A percentile compares a stretch with the other conserved stretches of the same genome.
Evolutionary conservation across 441 rosid genomes (phyloP).

Genomic region (Croton setiger): DNA sequence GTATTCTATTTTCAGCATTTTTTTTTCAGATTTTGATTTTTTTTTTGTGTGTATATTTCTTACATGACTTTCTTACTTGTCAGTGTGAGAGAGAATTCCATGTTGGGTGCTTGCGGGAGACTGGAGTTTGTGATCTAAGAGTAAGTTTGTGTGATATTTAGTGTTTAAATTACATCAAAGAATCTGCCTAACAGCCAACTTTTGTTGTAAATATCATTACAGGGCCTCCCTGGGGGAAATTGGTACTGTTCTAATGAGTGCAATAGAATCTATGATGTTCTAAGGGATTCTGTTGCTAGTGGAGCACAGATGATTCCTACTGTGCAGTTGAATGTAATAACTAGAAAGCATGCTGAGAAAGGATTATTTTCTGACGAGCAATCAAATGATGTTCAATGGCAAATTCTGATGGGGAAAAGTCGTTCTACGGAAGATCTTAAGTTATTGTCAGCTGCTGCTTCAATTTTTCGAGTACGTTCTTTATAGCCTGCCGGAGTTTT

Average conservation of each 20-base stretch:
- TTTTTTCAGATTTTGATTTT: conserved; percentile 6
- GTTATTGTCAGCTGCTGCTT: conserved; percentile 72
- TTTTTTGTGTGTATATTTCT: conserved; percentile 6
- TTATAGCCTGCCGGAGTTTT: neutral
- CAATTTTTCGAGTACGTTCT: conserved; percentile 75
- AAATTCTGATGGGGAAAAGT: conserved; percentile 75
- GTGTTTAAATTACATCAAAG: conserved; percentile 20
- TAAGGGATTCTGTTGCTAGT: conserved; percentile 55
- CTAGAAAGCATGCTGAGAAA: conserved; percentile 59
- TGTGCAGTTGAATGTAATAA: conserved; percentile 48
- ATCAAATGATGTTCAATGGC: conserved; percentile 59
- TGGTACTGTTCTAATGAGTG: conserved; percentile 94
- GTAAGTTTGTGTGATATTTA: conserved; percentile 39
- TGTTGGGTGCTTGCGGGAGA: conserved; percentile 85
- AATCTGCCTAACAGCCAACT: conserved; percentile 18
- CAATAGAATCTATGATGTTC: conserved; percentile 50
- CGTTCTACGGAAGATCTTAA: conserved; percentile 55
- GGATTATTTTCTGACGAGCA: conserved; percentile 41
- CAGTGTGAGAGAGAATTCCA: conserved; percentile 99
- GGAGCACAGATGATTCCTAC: conserved; percentile 57
- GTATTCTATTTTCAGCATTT: conserved; percentile 4
- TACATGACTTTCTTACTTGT: conserved; percentile 21
- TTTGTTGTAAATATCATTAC: conserved; percentile 20
- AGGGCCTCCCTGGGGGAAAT: conserved; percentile 81
- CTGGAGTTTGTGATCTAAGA: conserved; percentile 67